These are phyloP conservation scores for Gymnopilus junonius DNA, from an alignment of 768 basidiomycete genomes.

Conservation along the genomic window DNA sequence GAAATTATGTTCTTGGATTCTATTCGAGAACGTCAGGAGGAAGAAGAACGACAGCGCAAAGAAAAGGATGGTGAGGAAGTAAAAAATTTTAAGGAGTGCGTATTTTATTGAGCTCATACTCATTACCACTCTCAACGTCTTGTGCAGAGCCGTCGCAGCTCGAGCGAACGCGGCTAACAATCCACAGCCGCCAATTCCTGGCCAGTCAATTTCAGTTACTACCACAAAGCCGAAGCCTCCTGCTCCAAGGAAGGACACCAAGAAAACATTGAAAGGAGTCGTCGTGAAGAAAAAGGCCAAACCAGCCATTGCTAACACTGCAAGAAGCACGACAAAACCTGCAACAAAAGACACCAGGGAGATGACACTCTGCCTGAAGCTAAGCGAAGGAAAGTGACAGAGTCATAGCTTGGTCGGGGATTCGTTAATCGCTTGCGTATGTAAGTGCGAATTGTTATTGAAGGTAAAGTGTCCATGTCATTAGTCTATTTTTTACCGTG, in stretches of 20 bases:
- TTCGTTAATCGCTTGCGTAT: not conserved
- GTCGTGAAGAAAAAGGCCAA: conserved; percentile 80
- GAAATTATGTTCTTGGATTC: conserved; percentile 90
- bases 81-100: conserved; percentile 77
- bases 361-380: conserved; percentile 42
- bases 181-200: conserved; percentile 44
- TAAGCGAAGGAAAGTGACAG: conserved; percentile 63
- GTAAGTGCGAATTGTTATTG: not conserved
- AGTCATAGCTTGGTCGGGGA: conserved; percentile 21
- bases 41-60: conserved; percentile 77
- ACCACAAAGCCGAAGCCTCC: conserved; percentile 32
- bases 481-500: not conserved
- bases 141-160: conserved; percentile 65
- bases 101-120: conserved; percentile 2
- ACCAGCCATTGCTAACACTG: conserved; percentile 17
- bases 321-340: conserved; percentile 19
- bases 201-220: conserved; percentile 29
- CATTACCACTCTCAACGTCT: not conserved
- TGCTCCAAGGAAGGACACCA: conserved; percentile 62
- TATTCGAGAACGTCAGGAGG: conserved; percentile 72
- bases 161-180: conserved; percentile 54
- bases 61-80: conserved; percentile 81
- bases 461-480: too few species aligned
- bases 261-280: conserved; percentile 76
- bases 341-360: conserved; percentile 22